Base-by-base conservation (phyloP, 2,329 filamentous ascomycete genomes). In the Byssoonygena ceratinophila region DNA sequence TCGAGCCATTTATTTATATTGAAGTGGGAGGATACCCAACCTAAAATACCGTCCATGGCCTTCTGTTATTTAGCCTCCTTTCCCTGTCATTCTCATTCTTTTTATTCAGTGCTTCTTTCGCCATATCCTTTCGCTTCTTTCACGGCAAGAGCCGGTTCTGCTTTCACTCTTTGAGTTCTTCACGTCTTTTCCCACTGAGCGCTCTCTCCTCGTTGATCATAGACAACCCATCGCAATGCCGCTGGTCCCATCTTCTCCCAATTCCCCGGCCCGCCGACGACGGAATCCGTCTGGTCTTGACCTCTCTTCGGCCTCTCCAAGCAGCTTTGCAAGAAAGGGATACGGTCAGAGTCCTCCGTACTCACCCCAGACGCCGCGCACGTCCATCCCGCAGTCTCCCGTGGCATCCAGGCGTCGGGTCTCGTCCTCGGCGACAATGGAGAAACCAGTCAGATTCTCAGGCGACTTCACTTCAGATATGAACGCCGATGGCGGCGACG, bases 361-460 rank as follows among this genome's bases (percentile, higher is more conserved):
- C 12, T 68, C 65, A 22, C 66, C 68, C 43, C 63, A 58, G 47
- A 66, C 64, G 6, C 66, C 67, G 34, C 64, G 61, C 45, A 63
- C 65, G 18, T 69, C 70, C 7, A 61, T 61, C 43, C 65, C 70
- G 1, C 60, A 64, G 3, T 74, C 71, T 27, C 70, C 71, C 6
- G 58, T 66, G 37, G 64, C 65, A 16, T 64, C 65, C 45, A 66
- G 67, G 49, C 68, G 65, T 39, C 61, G 62, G 46, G 66, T 66
- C 51, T 63, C 66, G 44, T 63, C 66, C 45, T 37, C 34, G 27
- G 65, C 64, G 46, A 62, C 61, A 22, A 64, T 67, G 59, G 67
- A 63, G 53, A 66, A 64, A 27, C 64, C 62, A 25, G 59, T 64
- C 14, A 65, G 69, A 32, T 65, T 66, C 56, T 68, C 68, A 11